Evolutionary conservation across 2,329 filamentous ascomycete genomes (phyloP), one percentile per base, ranked within the genome.

Genomic region (Ceratocystiopsis minuta): DNA sequence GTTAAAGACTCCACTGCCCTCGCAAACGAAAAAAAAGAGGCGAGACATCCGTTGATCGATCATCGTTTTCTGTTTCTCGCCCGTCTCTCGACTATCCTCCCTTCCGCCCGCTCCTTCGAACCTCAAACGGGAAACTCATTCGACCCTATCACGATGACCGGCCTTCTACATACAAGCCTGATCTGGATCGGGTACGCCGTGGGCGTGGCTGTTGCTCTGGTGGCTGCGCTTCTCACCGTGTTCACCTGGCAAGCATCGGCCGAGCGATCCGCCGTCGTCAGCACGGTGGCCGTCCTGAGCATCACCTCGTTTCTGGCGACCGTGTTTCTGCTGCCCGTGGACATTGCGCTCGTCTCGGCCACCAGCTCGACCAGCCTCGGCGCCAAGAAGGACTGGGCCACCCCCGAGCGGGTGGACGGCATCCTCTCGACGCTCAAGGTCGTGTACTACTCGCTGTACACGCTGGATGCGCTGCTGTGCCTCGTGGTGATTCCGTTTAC

Each of bases 121-220:
- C 34, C 12, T 12, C 36, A 41, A 18, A 28, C 24, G 24, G 24
- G 24, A 9, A 10, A 28, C 11, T 10, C 24, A 6, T 6, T 28
- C 24, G 6, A 28, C 7, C 24, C 24, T 10, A 9, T 28, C 24
- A 28, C 24, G 13, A 48, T 48, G 46, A 36, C 44, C 12, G 68
- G 68, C 54, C 67, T 90, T 56, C 74, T 95, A 48, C 86, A 92
- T 58, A 81, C 80, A 43, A 84, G 82, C 55, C 70, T 96, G 50
- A 96, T 96, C 60, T 98, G 90, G 90, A 78, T 90, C 47, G 75
- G 87, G 42, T 98, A 96, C 59, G 84, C 80, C 46, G 72, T 88
- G 45, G 87, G 83, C 43, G 69, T 96, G 39, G 78, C 59, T 46
- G 63, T 94, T 43, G 75, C 88, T 47, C 72, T 93, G 40, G 63